Evolutionary conservation across 352 stramenopile species (phyloP).

Genomic region (Phytophthora pseudosyringae): DNA sequence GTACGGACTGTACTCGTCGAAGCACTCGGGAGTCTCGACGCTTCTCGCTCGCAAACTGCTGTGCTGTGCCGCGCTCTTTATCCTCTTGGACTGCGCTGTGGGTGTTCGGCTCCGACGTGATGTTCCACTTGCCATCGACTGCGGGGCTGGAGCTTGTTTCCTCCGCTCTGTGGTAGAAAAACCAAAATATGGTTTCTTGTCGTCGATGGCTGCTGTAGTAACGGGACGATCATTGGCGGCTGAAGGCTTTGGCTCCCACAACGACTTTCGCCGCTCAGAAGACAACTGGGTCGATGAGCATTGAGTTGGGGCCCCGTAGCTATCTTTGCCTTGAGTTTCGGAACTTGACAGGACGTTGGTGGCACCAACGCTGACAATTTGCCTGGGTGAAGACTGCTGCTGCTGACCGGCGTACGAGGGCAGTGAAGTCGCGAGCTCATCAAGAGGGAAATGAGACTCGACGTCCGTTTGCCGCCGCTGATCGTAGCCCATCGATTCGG

Average conservation of each 20-base stretch:
- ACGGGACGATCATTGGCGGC: background rate
- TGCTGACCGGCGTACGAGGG: constrained; percentile 12
- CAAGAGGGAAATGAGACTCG: constrained; percentile 31
- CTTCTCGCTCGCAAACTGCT: constrained; percentile 16
- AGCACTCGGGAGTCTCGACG: constrained; percentile 55
- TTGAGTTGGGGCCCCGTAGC: background rate
- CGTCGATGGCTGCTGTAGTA: constrained; percentile 5
- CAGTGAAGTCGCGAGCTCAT: constrained; percentile 36
- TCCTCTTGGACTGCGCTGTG: constrained; percentile 22
- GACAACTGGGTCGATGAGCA: constrained; percentile 14
- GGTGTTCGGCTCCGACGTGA: constrained; percentile 12
- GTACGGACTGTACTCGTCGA: constrained; percentile 85
- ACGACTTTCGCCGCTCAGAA: constrained; percentile 20
- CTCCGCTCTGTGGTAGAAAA: constrained; percentile 18
- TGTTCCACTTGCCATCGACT: background rate
- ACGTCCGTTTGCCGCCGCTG: constrained; percentile 20
- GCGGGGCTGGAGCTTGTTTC: constrained; percentile 3
- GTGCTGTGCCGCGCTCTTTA: constrained; percentile 11
- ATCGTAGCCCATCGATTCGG: constrained; percentile 14
- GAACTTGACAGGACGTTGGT: constrained; percentile 4
- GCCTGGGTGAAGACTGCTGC: background rate
- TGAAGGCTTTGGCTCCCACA: constrained; percentile 34
- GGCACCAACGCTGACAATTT: background rate
- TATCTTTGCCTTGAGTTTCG: background rate
- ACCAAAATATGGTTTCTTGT: constrained; percentile 28